A percentile compares a stretch with the other conserved stretches of the same genome.
Conservation (phyloP, 257 asterid species). For the Voacanga thouarsii region DNA sequence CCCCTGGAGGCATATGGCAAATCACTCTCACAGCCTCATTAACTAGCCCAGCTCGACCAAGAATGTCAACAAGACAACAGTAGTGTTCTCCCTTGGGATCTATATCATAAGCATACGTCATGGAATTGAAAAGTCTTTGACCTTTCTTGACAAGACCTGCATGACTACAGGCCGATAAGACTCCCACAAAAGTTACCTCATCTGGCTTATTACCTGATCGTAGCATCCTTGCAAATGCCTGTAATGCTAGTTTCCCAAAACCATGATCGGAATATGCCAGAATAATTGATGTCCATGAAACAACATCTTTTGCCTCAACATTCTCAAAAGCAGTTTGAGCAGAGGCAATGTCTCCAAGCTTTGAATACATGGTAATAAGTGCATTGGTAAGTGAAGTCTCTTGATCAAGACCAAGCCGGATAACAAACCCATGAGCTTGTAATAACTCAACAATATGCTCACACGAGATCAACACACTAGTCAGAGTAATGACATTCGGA, state of each 20-base stretch:
- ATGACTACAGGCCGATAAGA: constrained; percentile 72
- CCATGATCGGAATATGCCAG: constrained; percentile 51
- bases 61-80: constrained; percentile 62
- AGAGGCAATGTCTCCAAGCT: constrained; percentile 55
- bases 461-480: constrained; percentile 52
- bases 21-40: constrained; percentile 50
- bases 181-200: constrained; percentile 57
- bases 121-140: constrained; percentile 39
- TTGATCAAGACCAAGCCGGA: constrained; percentile 47
- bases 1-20: constrained; percentile 35
- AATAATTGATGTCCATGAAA: constrained; percentile 65
- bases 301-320: constrained; percentile 50
- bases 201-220: constrained; percentile 53
- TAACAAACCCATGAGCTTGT: constrained; percentile 53
- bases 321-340: constrained; percentile 41
- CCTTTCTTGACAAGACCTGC: constrained; percentile 60
- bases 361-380: constrained; percentile 51
- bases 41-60: constrained; percentile 59
- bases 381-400: constrained; percentile 50
- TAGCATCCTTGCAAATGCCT: constrained; percentile 43
- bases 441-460: constrained; percentile 37
- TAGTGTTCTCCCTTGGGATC: constrained; percentile 56
- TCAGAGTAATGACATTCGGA: constrained; percentile 49
- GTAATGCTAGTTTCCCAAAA: constrained; percentile 43
- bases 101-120: constrained; percentile 44